These are phyloP conservation scores for Chaetomium tenue DNA, from an alignment of 495 filamentous ascomycete genomes.

Conservation along the genomic window DNA sequence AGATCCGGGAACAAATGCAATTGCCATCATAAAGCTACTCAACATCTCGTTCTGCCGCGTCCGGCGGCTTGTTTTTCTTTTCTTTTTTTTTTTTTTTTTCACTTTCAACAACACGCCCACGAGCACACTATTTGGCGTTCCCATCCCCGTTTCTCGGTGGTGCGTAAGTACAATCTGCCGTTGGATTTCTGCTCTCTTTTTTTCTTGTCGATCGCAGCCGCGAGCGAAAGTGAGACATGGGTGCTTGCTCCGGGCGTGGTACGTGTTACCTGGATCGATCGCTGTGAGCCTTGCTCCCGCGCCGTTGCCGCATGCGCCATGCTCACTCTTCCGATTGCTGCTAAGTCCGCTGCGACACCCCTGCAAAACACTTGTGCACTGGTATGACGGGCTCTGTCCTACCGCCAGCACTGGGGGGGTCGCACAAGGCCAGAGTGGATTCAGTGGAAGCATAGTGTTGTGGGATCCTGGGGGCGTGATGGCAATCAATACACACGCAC, in stretches of 20 bases:
- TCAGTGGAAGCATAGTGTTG: conserved; percentile 19
- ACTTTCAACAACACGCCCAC: neutral
- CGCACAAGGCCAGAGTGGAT: conserved; percentile 19
- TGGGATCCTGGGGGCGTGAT: neutral
- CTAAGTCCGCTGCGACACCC: conserved; percentile 25
- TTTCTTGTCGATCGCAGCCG: conserved; percentile 18
- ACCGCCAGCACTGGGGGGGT: conserved; percentile 21
- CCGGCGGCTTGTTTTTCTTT: neutral
- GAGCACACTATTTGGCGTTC: neutral
- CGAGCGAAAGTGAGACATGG: conserved; percentile 29
- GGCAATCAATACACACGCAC: neutral
- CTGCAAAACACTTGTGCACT: conserved; percentile 44
- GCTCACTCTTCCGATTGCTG: conserved; percentile 40
- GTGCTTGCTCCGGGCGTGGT: conserved; percentile 33
- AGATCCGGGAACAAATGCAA: conserved; percentile 10
- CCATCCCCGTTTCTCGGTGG: conserved; percentile 4
- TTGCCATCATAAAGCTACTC: neutral
- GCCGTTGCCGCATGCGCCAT: conserved; percentile 38
- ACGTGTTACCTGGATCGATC: conserved; percentile 37
- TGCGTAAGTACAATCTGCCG: conserved; percentile 8
- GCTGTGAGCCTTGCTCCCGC: conserved; percentile 31
- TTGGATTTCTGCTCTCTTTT: conserved; percentile 13
- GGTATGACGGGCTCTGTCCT: conserved; percentile 25
- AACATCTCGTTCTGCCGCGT: neutral
- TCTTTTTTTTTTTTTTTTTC: neutral